A percentile compares a stretch with the other conserved stretches of the same genome.
phyloP scores from a whole-genome alignment of 495 filamentous ascomycete genomes.

The Hypoxylon cercidicola region DNA sequence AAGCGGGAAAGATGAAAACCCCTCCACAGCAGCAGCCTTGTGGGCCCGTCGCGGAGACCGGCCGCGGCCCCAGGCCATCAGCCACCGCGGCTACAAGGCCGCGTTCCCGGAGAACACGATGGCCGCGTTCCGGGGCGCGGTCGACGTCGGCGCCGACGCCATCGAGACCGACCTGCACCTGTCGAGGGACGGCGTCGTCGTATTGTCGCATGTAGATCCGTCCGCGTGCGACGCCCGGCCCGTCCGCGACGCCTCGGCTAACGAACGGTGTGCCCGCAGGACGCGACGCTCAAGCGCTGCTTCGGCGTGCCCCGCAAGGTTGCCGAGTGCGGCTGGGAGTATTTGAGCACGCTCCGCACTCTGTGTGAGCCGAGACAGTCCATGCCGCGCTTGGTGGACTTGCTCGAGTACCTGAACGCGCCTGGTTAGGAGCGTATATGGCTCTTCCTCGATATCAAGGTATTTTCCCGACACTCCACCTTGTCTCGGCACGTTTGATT shows the following conservation, averaged over 20 bases:
- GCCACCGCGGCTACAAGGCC: slow-evolving; percentile 85
- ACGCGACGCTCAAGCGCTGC: slow-evolving; percentile 78
- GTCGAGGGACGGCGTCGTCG: slow-evolving; percentile 82
- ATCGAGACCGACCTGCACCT: slow-evolving; percentile 91
- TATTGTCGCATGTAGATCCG: slow-evolving; percentile 65
- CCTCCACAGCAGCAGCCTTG: no score
- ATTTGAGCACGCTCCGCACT: slow-evolving; percentile 75
- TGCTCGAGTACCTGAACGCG: slow-evolving; percentile 74
- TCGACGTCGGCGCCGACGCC: slow-evolving; percentile 78
- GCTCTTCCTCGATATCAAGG: slow-evolving; percentile 91
- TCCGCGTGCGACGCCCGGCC: no score
- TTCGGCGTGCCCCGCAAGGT: slow-evolving; percentile 77
- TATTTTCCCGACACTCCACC: slow-evolving; percentile 40
- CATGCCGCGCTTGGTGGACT: slow-evolving; percentile 79
- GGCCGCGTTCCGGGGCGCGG: slow-evolving; percentile 76
- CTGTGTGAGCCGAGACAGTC: slow-evolving; percentile 70
- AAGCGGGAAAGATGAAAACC: no score
- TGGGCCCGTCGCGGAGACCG: no score
- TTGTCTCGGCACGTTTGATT: slow-evolving; percentile 1
- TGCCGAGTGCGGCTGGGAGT: slow-evolving; percentile 77
- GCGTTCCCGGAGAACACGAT: slow-evolving; percentile 88
- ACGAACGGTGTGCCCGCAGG: slow-evolving; percentile 46
- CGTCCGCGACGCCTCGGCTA: no score
- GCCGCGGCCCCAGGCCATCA: slow-evolving; percentile 76
- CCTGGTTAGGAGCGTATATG: slow-evolving; percentile 73